Base-by-base conservation (phyloP, 768 basidiomycete genomes). In the Mycena metata region DNA sequence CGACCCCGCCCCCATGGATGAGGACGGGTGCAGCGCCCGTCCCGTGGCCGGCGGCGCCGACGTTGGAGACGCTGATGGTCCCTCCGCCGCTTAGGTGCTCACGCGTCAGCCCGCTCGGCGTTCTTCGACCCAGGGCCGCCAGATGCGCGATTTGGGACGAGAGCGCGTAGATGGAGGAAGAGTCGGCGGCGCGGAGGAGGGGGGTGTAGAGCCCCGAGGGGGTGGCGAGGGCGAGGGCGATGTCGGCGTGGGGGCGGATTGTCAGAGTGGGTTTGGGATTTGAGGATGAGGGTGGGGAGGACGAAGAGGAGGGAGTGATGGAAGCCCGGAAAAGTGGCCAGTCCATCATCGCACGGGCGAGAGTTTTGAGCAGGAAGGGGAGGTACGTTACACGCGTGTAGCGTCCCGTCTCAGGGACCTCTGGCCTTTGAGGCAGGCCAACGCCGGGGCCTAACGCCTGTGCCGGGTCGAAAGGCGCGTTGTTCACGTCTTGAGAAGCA, bases 181-280 rank as follows among this genome's bases (percentile, higher is more conserved):
- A 78, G 73, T 94, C 85, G 46, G 86, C 88, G 56, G 77, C 75
- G 21, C 83, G 80, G 24, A 96, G 78, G 7, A 92, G 91, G 0
- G 95, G 94, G 0, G 93, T 92, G 79, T 94, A 95, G 46, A 96
- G 86, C 0, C 94, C 94, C 4, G 91, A 91, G 0, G 92, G 90
- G 0, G 93, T 95, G 5, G 92, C 91, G 16, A 96, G 83, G 0
- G 92, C 95, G 57, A 96, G 81, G 45, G 82, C 82, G 74, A 96
- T 90, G 79, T 95, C 94, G 5, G 93, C 86, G 59, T 85, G 84
- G 16, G 90, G 89, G 23, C 94, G 92, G 64, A 96, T 76, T 3
- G 89, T 91, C 10, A 95, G 81, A 0, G 88, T 88, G 0, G 92
- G 92, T 76, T 90, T 94, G 6, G 77, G 16, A 12, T n/a, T 52